Percentiles rank a stretch among this genome's conserved stretches.
phyloP scores from a whole-genome alignment of 2,329 filamentous ascomycete species.

The Pyricularia pennisetigena region DNA sequence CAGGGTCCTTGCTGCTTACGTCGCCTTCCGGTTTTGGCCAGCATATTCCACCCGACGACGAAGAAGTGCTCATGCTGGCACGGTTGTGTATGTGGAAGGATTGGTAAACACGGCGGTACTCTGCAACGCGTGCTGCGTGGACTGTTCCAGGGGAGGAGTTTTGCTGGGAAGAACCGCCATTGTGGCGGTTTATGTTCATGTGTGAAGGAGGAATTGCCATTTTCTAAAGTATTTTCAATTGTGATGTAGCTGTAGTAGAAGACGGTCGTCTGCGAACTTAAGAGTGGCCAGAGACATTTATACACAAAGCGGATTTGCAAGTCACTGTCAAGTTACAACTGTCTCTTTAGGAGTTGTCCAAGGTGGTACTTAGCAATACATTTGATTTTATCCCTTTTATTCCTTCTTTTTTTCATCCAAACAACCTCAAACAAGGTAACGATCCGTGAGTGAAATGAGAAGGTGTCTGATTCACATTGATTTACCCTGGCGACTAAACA shows the following conservation, averaged over 20 bases:
- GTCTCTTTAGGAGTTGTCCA: not conserved
- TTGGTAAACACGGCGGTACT: not conserved
- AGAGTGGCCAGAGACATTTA: not conserved
- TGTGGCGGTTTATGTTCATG: not conserved
- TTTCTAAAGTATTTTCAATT: not conserved
- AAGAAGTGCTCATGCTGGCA: not conserved
- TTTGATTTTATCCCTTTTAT: too few relatives aligned
- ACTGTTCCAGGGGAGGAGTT: not conserved
- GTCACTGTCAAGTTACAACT: not conserved
- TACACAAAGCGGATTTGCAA: not conserved
- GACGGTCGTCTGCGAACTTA: not conserved
- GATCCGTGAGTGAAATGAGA: too few relatives aligned
- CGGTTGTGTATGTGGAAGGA: not conserved
- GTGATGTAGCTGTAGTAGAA: not conserved
- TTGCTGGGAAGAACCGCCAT: not conserved
- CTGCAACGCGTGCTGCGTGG: not conserved
- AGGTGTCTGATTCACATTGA: too few relatives aligned
- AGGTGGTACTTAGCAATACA: not conserved
- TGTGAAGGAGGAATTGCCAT: not conserved
- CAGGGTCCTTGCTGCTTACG: not conserved
- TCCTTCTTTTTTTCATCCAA: too few relatives aligned
- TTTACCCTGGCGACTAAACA: too few relatives aligned
- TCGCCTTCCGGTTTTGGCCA: not conserved
- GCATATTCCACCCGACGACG: not conserved
- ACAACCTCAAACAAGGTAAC: too few relatives aligned